phyloP scores from a whole-genome alignment of 306 rosid species.

The Ceratonia siliqua region DNA sequence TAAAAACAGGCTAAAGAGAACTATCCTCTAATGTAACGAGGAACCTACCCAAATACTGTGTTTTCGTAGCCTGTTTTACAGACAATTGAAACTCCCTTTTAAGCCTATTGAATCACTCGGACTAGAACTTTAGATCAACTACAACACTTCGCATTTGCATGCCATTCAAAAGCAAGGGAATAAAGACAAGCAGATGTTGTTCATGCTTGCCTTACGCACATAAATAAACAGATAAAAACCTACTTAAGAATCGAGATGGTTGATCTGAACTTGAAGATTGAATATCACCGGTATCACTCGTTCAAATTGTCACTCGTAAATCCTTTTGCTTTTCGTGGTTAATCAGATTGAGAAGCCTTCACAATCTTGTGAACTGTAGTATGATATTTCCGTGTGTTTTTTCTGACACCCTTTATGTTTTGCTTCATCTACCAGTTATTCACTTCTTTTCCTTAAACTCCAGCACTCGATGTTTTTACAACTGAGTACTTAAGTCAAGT shows the following conservation, averaged over 20 bases:
- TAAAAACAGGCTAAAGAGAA: not conserved
- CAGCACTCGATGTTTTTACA: constrained; percentile 1
- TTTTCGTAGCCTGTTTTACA: not conserved
- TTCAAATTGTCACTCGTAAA: constrained; percentile 19
- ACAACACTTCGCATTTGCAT: constrained; percentile 21
- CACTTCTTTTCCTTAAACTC: not conserved
- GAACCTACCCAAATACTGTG: not conserved
- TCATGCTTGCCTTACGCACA: constrained; percentile 19
- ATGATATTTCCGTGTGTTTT: constrained; percentile 11
- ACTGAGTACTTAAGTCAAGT: constrained; percentile 25
- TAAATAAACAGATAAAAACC: not conserved
- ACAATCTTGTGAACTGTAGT: not conserved
- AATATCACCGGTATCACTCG: constrained; percentile 9
- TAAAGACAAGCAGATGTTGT: constrained; percentile 28
- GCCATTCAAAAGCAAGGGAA: constrained; percentile 14
- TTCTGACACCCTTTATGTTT: not conserved
- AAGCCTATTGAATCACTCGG: constrained; percentile 26
- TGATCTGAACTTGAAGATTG: constrained; percentile 32
- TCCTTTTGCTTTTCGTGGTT: constrained; percentile 26
- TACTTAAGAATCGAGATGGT: constrained; percentile 19
- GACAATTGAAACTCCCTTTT: constrained; percentile 18
- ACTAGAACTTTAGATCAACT: not conserved
- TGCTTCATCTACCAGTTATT: constrained; percentile 22
- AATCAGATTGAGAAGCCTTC: constrained; percentile 26
- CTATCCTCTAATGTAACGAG: not conserved